These are phyloP conservation scores for Paxillus involutus DNA, from an alignment of 768 basidiomycete genomes.

Conservation along the genomic window DNA sequence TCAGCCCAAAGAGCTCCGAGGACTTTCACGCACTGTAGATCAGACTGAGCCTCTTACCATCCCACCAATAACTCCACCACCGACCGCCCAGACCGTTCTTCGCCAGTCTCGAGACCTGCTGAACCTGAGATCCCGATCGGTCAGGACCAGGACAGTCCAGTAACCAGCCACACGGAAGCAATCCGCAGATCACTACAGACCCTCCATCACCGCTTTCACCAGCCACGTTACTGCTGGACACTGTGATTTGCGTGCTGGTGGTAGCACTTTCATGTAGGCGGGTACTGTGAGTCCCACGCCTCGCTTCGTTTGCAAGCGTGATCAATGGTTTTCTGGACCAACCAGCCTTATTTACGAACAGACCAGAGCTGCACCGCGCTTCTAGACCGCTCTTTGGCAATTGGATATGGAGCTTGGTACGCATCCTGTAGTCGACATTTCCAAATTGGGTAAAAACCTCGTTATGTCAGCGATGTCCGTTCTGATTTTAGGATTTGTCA, in stretches of 20 bases:
- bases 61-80: slow-evolving; percentile 10
- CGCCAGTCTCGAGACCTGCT: slow-evolving; percentile 10
- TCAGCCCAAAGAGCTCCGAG: slow-evolving; percentile 18
- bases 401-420: slow-evolving; percentile 10
- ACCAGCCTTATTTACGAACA: slow-evolving; percentile 8
- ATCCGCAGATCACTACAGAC: slow-evolving; percentile 16
- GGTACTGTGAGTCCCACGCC: slow-evolving; percentile 36
- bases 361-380: slow-evolving; percentile 17
- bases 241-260: slow-evolving; percentile 69
- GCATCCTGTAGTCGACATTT: not conserved
- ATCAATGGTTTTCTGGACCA: slow-evolving; percentile 22
- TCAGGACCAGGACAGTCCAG: slow-evolving; percentile 9
- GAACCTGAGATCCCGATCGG: slow-evolving; percentile 8
- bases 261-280: slow-evolving; percentile 68
- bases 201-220: slow-evolving; percentile 20
- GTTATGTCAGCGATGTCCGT: slow-evolving; percentile 23
- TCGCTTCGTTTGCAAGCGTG: slow-evolving; percentile 7
- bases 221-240: slow-evolving; percentile 67
- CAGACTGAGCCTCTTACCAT: slow-evolving; percentile 13
- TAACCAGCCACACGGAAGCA: slow-evolving; percentile 8
- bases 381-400: slow-evolving; percentile 23
- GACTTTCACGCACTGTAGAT: slow-evolving; percentile 18
- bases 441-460: slow-evolving; percentile 16
- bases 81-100: slow-evolving; percentile 20
- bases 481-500: slow-evolving; percentile 26